Percentiles rank a stretch among this genome's conserved stretches.
These are phyloP conservation scores for Polychytrium aggregatum DNA, from an alignment of 192 early-diverging fungal species.

Conservation along the genomic window DNA sequence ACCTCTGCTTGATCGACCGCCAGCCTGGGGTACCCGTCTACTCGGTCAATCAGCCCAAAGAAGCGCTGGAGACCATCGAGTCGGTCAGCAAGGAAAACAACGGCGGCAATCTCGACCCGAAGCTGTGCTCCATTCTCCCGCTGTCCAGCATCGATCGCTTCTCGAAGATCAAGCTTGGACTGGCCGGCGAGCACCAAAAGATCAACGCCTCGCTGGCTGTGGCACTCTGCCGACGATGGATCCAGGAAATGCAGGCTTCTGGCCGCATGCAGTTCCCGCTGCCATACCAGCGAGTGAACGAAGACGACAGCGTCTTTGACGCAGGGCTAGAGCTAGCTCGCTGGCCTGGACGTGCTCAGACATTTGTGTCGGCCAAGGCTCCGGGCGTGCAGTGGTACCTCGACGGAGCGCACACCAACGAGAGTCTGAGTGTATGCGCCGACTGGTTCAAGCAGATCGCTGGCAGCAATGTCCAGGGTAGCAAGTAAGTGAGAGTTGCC, in stretches of 20 bases:
- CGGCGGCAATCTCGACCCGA: too few species aligned
- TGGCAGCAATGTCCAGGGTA: not conserved
- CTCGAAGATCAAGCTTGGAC: slow-evolving; percentile 34
- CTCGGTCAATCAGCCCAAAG: too few species aligned
- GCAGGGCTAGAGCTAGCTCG: slow-evolving; percentile 49
- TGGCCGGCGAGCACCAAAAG: slow-evolving; percentile 74
- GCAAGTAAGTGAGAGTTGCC: not conserved
- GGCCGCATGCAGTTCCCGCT: too few species aligned
- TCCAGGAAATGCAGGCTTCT: slow-evolving; percentile 12
- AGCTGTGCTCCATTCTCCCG: too few species aligned
- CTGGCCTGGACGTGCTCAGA: slow-evolving; percentile 89
- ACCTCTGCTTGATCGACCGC: not conserved
- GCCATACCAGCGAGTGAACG: slow-evolving; percentile 9
- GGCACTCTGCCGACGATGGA: slow-evolving; percentile 61
- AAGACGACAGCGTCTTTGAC: slow-evolving; percentile 31
- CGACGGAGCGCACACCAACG: slow-evolving; percentile 92
- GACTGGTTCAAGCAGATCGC: slow-evolving; percentile 33
- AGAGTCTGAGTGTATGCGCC: slow-evolving; percentile 58
- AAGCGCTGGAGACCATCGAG: too few species aligned
- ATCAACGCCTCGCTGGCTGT: slow-evolving; percentile 75
- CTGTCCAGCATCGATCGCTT: too few species aligned
- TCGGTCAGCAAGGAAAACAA: too few species aligned
- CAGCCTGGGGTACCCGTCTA: not conserved
- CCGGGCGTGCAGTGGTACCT: slow-evolving; percentile 59
- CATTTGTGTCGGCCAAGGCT: slow-evolving; percentile 32